Evolutionary conservation across 768 basidiomycete species (phyloP).

Genomic region (Hirschioporus abietinus): DNA sequence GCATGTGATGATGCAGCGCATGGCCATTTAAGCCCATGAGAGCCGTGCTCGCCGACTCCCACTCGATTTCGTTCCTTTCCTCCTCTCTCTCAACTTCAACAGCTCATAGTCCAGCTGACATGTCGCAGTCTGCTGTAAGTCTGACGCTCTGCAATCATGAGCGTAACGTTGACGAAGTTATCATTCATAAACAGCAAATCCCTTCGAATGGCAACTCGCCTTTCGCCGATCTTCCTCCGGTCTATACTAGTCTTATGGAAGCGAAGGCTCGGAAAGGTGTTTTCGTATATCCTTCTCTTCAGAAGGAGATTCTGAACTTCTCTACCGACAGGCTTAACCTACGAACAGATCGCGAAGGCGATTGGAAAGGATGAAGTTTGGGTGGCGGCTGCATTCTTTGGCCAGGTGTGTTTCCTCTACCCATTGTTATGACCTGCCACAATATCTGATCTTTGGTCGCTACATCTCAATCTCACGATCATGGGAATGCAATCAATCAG

Average conservation of each 20-base stretch:
- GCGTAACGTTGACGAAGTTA: neutral
- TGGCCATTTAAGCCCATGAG: neutral
- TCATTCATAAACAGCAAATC: neutral
- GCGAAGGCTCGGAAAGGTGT: constrained; percentile 64
- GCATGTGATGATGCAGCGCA: neutral
- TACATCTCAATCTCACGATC: neutral
- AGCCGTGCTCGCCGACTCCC: neutral
- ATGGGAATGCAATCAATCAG: constrained; percentile 27
- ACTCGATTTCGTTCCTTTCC: neutral
- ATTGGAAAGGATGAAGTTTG: constrained; percentile 75
- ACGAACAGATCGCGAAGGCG: constrained; percentile 59
- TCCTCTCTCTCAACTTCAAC: neutral
- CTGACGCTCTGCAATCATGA: neutral
- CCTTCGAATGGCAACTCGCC: constrained; percentile 26
- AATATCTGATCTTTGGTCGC: neutral
- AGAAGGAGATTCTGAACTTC: neutral
- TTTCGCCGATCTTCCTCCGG: constrained; percentile 47
- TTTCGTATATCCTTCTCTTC: neutral
- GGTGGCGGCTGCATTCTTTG: constrained; percentile 79
- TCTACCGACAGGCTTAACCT: constrained; percentile 49
- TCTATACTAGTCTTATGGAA: constrained; percentile 47
- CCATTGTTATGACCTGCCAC: neutral
- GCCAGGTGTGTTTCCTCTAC: constrained; percentile 44
- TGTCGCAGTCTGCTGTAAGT: constrained; percentile 37
- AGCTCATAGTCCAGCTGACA: constrained; percentile 15